Evolutionary conservation across 2,329 filamentous ascomycete genomes (phyloP), one percentile per base, ranked within the genome.

Genomic region (Colletotrichum liriopes): DNA sequence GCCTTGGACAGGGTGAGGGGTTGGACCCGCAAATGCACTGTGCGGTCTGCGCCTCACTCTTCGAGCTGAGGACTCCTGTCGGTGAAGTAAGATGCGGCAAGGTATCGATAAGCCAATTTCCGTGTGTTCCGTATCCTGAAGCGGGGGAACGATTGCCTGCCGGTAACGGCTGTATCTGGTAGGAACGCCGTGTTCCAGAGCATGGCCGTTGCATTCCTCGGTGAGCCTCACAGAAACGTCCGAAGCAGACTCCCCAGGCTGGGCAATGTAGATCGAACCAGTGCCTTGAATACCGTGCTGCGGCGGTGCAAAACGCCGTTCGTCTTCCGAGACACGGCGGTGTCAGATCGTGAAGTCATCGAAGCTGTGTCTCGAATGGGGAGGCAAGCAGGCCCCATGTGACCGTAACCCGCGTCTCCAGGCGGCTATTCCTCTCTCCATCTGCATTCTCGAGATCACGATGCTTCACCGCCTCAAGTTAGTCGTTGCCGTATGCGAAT

Each of bases 71-170:
- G 23, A 41, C 23, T n/a, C 26, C n/a, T 23, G 32, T 35, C 39
- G 66, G 51, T 37, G 55, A 52, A 35, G 54, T 11, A 35, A 20
- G 26, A 26, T 29, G 26, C 41, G 45, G 65, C 49, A 63, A 63
- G 49, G 20, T 62, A 62, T 71, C 68, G 68, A 70, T 66, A 67
- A 67, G 49, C 49, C 64, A 51, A 62, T 61, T n/a, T 62, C 56
- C 51, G 49, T 43, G 23, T 35, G 55, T 35, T 67, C 43, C 55
- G 62, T 37, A 60, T 52, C 47, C 20, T 16, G 37, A 23, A 7
- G 29, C 23, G 18, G 35, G 35, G 26, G 16, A 43, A 41, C 3
- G 8, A 23, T 29, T 32, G 26, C 58, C 69, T 58, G 37, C 37
- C n/a, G 47, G 49, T 20, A 51, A 43, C 26, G 12, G 23, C 37